These are phyloP conservation scores for Talaromyces albobiverticillius DNA, from an alignment of 2,329 filamentous ascomycete genomes.

Conservation along the genomic window DNA sequence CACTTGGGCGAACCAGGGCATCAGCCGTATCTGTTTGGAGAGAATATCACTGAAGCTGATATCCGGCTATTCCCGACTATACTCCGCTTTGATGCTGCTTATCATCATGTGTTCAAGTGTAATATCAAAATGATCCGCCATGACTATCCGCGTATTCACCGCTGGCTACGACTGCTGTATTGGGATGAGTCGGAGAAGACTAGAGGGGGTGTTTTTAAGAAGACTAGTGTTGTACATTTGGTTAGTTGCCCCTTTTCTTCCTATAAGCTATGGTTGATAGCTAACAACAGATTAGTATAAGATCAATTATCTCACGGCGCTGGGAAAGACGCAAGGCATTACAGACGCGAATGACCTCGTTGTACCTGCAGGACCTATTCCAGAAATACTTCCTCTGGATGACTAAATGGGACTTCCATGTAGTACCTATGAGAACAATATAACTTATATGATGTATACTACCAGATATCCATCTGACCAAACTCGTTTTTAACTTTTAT, in stretches of 20 bases:
- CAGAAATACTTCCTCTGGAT: constrained; percentile 24
- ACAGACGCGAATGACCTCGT: constrained; percentile 19
- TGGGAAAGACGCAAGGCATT: neutral
- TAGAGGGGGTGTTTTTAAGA: constrained; percentile 41
- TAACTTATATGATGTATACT: too few relatives aligned
- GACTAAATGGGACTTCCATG: neutral
- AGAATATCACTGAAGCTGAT: constrained; percentile 73
- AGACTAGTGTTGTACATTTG: constrained; percentile 43
- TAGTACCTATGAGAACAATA: too few relatives aligned
- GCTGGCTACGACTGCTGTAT: constrained; percentile 47
- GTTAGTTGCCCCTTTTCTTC: constrained; percentile 24
- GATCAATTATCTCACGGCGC: constrained; percentile 22
- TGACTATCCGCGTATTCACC: constrained; percentile 53
- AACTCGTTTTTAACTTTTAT: too few relatives aligned
- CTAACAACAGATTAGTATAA: constrained; percentile 23
- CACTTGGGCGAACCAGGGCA: constrained; percentile 55
- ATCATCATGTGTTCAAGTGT: constrained; percentile 79
- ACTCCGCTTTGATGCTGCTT: constrained; percentile 67
- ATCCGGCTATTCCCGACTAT: constrained; percentile 68
- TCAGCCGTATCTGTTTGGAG: constrained; percentile 69
- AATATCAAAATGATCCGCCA: constrained; percentile 63
- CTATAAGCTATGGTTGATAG: neutral
- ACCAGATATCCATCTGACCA: too few relatives aligned
- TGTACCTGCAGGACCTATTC: constrained; percentile 26
- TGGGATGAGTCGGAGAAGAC: constrained; percentile 45